Evolutionary conservation across 2,329 filamentous ascomycete genomes (phyloP).

Genomic region (Sporothrix sp.): DNA sequence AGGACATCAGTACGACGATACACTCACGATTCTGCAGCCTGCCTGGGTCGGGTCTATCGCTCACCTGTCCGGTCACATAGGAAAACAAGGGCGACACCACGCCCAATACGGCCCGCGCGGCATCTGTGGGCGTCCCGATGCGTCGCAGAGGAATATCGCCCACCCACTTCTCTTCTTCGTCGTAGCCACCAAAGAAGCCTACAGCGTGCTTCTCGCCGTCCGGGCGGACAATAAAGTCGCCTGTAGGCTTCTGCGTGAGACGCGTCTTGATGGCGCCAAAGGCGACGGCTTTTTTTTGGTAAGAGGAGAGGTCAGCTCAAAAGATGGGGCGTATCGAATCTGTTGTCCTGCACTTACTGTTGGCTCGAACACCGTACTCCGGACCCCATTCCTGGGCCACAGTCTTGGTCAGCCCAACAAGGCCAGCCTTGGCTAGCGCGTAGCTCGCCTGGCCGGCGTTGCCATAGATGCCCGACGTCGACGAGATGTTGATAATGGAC

Average conservation of each 20-base stretch:
- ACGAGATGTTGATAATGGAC: constrained; percentile 74
- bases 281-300: too few relatives aligned
- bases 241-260: constrained; percentile 73
- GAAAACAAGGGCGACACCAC: constrained; percentile 73
- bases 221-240: constrained; percentile 66
- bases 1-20: background rate
- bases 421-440: constrained; percentile 72
- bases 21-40: background rate
- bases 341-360: constrained; percentile 43
- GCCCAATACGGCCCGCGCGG: constrained; percentile 65
- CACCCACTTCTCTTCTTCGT: constrained; percentile 34
- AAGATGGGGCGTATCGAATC: too few relatives aligned
- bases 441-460: constrained; percentile 89
- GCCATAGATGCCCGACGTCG: constrained; percentile 71
- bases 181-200: constrained; percentile 49
- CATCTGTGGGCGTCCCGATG: constrained; percentile 69
- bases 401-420: constrained; percentile 75
- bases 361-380: constrained; percentile 68
- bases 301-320: too few relatives aligned
- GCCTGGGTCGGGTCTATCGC: constrained; percentile 41
- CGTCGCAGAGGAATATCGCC: constrained; percentile 70
- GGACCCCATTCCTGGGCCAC: constrained; percentile 91
- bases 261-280: constrained; percentile 76
- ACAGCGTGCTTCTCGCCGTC: constrained; percentile 66
- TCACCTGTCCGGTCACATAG: constrained; percentile 79